These are phyloP conservation scores for Lentinula lateritia DNA, from an alignment of 768 basidiomycete genomes.

Conservation along the genomic window DNA sequence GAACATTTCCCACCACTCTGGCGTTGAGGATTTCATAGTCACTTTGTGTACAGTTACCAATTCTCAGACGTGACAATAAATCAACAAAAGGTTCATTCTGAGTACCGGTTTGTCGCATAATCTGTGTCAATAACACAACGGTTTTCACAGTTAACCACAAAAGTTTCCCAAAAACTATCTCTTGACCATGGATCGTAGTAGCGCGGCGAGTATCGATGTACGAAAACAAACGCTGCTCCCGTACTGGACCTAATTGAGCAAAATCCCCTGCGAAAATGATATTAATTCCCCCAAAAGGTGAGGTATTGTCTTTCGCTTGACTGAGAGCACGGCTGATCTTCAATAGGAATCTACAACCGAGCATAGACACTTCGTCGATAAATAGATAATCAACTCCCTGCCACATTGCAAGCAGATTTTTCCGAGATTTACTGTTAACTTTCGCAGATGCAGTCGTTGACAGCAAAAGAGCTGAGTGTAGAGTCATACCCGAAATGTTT, in stretches of 20 bases:
- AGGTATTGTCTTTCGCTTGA: too few relatives aligned
- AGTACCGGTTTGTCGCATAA: background rate
- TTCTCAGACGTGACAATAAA: slow-evolving; percentile 6
- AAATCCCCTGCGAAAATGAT: too few relatives aligned
- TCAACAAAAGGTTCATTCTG: background rate
- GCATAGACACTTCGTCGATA: background rate
- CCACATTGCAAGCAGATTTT: background rate
- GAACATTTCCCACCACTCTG: slow-evolving; percentile 1
- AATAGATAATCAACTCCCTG: background rate
- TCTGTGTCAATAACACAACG: background rate
- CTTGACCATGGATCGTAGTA: background rate
- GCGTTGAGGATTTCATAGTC: slow-evolving; percentile 12
- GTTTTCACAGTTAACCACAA: background rate
- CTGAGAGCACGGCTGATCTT: background rate
- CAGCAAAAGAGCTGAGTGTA: too few relatives aligned
- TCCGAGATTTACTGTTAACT: too few relatives aligned
- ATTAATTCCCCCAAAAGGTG: too few relatives aligned
- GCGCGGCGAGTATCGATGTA: too few relatives aligned
- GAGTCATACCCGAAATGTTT: too few relatives aligned
- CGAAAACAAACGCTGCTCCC: too few relatives aligned
- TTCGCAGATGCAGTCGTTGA: too few relatives aligned
- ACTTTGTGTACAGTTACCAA: slow-evolving; percentile 11
- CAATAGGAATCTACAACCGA: background rate
- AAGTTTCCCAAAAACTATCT: background rate
- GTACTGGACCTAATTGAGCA: too few relatives aligned